Evolutionary conservation across 2,329 filamentous ascomycete genomes (phyloP).

Genomic region (Pseudocercospora eumusae): DNA sequence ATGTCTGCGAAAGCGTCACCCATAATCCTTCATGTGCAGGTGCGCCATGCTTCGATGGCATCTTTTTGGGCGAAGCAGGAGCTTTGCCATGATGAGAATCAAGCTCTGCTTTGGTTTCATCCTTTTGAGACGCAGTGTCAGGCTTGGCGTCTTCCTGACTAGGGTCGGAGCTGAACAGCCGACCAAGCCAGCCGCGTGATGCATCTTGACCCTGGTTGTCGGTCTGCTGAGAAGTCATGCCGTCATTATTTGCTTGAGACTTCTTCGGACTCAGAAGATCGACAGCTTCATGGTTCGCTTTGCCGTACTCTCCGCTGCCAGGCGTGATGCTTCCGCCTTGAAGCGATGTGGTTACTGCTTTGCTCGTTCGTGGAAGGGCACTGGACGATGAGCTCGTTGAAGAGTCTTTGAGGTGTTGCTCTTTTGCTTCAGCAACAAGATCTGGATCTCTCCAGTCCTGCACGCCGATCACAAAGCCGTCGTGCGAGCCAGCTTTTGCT

Average conservation of each 20-base stretch:
- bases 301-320: constrained; percentile 69
- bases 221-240: constrained; percentile 23
- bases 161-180: constrained; percentile 28
- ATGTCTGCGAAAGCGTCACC: constrained; percentile 94
- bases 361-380: constrained; percentile 30
- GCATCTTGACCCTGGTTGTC: constrained; percentile 20
- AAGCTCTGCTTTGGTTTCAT: constrained; percentile 16
- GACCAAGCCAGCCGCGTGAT: constrained; percentile 33
- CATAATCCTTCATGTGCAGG: constrained; percentile 72
- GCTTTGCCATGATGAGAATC: constrained; percentile 22
- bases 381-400: constrained; percentile 31
- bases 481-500: constrained; percentile 43
- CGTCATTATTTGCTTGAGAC: constrained; percentile 22
- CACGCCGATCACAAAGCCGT: constrained; percentile 78
- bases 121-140: constrained; percentile 15
- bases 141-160: constrained; percentile 16
- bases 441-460: constrained; percentile 86
- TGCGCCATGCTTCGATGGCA: constrained; percentile 15
- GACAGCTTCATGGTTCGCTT: constrained; percentile 40
- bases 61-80: constrained; percentile 10
- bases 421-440: constrained; percentile 54
- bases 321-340: constrained; percentile 70
- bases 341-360: constrained; percentile 31
- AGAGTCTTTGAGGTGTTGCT: constrained; percentile 28
- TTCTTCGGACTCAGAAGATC: constrained; percentile 24